Evolutionary conservation across 148 eudicot species (phyloP), one percentile per base, ranked within the genome.

Genomic region (Bassia scoparia): DNA sequence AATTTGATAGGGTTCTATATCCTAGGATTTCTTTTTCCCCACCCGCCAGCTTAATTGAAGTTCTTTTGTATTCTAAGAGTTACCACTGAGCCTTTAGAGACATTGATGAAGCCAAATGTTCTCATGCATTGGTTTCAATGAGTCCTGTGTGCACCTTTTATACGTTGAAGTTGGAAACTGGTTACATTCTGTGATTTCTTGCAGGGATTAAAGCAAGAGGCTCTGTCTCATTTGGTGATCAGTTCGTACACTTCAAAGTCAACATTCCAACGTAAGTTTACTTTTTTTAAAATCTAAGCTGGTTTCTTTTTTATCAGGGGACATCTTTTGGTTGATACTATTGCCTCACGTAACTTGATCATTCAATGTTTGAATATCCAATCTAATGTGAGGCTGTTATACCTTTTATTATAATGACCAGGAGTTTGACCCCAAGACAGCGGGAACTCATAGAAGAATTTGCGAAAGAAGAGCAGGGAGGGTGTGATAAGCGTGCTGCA

Each of bases 191-290:
- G 8, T 41, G 34, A 20, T 72, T 9, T 66, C 63, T 63, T 72
- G 46, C 91, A 94, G 98, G 98, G 41, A 94, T 94, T 64, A 94
- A 87, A 79, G 75, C 86, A 31, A 89, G 90, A 80, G 86, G 79
- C 65, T 88, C 97, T n/a, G 78, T 68, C 73, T 81, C 90, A 8
- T 87, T 83, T 73, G 98, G 98, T 43, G 93, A 94, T 76, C 91
- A 94, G 69, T 94, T 75, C 74, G 98, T 94, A 70, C 98, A 94
- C 84, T 94, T 91, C 83, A 94, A 79, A 38, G 85, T 94, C 81
- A 91, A 83, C 96, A 94, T 94, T 67, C 98, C 98, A 72, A 69
- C 78, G 98, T 94, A 89, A 52, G 93, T 86, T 72, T 54, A 23
- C 12, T 66, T 6, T 8, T n/a, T 26, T 10, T 34, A 58, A n/a